Evolutionary conservation across 2,329 filamentous ascomycete genomes (phyloP).

Genomic region (Aschersonia sp.): DNA sequence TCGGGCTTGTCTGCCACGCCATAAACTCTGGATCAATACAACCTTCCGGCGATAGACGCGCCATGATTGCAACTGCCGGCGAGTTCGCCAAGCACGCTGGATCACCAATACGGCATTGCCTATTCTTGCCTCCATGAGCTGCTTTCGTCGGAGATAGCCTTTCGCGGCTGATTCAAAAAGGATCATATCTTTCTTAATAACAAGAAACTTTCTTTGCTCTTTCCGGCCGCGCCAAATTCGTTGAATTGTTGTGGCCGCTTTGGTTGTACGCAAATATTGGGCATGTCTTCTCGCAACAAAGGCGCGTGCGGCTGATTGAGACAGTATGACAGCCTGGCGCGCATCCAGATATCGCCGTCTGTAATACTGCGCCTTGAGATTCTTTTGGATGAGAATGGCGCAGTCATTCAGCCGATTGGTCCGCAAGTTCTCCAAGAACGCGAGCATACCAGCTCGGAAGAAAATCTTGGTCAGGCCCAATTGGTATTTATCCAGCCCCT

Average conservation of each 20-base stretch:
- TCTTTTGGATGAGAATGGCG: constrained; percentile 98
- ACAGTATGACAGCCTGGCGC: constrained; percentile 62
- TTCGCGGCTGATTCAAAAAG: constrained; percentile 82
- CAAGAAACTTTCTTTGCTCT: constrained; percentile 66
- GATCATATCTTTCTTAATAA: constrained; percentile 71
- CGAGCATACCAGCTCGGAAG: constrained; percentile 97
- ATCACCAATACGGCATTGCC: constrained; percentile 86
- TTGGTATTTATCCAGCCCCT: constrained; percentile 86
- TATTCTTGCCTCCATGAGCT: constrained; percentile 86
- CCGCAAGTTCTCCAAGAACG: constrained; percentile 87
- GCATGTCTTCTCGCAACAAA: constrained; percentile 64
- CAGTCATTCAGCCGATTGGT: constrained; percentile 85
- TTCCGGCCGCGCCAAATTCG: constrained; percentile 88
- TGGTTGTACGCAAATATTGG: constrained; percentile 68
- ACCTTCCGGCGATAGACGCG: constrained; percentile 82
- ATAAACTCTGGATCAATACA: constrained; percentile 79
- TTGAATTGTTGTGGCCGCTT: constrained; percentile 88
- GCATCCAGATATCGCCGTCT: constrained; percentile 81
- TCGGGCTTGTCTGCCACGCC: constrained; percentile 73
- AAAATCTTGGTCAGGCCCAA: constrained; percentile 97
- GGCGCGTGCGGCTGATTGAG: constrained; percentile 67
- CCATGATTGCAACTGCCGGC: constrained; percentile 67
- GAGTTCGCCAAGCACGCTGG: constrained; percentile 77
- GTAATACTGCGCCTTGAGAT: constrained; percentile 89
- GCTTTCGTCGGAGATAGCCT: constrained; percentile 78